Evolutionary conservation across 495 filamentous ascomycete species (phyloP).

Genomic region (Opeltia flavorubescens): DNA sequence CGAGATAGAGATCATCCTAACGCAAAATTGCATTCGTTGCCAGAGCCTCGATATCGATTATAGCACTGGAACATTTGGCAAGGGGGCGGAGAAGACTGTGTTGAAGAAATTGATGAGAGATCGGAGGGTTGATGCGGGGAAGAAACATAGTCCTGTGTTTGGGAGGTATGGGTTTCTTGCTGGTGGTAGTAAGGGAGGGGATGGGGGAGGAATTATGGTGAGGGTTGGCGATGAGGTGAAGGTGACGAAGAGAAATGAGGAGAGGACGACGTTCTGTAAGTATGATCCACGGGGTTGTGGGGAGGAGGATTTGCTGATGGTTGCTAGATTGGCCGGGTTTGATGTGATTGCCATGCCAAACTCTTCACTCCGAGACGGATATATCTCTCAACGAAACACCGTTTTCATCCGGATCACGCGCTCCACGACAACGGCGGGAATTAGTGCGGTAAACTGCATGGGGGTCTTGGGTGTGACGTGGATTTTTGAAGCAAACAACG

Average conservation of each 20-base stretch:
- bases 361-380: no score
- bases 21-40: constrained; percentile 73
- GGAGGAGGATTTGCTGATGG: not conserved
- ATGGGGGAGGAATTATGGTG: constrained; percentile 22
- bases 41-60: constrained; percentile 74
- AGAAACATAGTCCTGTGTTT: constrained; percentile 68
- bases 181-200: constrained; percentile 20
- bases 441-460: no score
- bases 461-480: no score
- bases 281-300: constrained; percentile 6
- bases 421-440: no score
- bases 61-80: constrained; percentile 49
- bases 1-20: constrained; percentile 38
- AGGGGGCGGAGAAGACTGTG: constrained; percentile 48
- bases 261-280: constrained; percentile 52
- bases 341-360: no score
- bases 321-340: not conserved
- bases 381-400: no score
- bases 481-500: no score
- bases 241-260: constrained; percentile 41
- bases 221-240: constrained; percentile 57
- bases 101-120: constrained; percentile 68
- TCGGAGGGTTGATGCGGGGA: constrained; percentile 59
- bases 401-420: no score
- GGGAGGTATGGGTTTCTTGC: constrained; percentile 62